phyloP scores from a whole-genome alignment of 1,139 yeast genomes.

The Suhomyces choctaworum region DNA sequence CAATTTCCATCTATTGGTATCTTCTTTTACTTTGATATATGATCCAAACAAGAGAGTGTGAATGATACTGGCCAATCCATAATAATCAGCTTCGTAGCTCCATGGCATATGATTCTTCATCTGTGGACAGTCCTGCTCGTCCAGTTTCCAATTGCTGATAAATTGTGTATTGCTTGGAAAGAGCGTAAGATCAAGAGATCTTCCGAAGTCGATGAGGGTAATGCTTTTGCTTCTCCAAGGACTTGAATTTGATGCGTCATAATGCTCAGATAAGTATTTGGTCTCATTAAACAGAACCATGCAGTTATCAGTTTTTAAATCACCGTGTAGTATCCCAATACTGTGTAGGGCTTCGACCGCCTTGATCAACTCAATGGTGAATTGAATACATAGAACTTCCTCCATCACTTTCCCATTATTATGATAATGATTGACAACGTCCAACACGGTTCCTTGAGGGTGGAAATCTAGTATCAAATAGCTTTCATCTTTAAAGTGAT shows the following conservation, averaged over 20 bases:
- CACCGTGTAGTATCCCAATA: constrained; percentile 77
- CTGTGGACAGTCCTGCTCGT: constrained; percentile 75
- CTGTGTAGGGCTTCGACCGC: constrained; percentile 63
- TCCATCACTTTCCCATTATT: constrained; percentile 42
- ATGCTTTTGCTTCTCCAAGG: constrained; percentile 62
- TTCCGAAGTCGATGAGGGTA: constrained; percentile 77
- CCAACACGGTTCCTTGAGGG: constrained; percentile 74
- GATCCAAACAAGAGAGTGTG: constrained; percentile 73
- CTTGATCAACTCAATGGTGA: constrained; percentile 63
- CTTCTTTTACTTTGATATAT: constrained; percentile 48
- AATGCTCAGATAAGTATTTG: constrained; percentile 24
- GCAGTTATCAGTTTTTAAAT: constrained; percentile 82
- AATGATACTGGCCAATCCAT: constrained; percentile 75
- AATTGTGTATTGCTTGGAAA: constrained; percentile 54
- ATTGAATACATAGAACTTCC: constrained; percentile 63
- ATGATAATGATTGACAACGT: constrained; percentile 57
- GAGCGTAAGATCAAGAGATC: constrained; percentile 70
- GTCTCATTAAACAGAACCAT: constrained; percentile 57
- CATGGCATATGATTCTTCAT: constrained; percentile 65
- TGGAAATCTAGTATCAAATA: constrained; percentile 69
- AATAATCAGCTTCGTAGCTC: constrained; percentile 84
- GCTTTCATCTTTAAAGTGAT: constrained; percentile 69
- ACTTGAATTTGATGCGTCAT: constrained; percentile 30
- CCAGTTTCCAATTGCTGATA: constrained; percentile 61
- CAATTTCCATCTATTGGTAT: constrained; percentile 35